Evolutionary conservation across 257 asterid species (phyloP), one percentile per base, ranked within the genome.

Genomic region (Plantago major): DNA sequence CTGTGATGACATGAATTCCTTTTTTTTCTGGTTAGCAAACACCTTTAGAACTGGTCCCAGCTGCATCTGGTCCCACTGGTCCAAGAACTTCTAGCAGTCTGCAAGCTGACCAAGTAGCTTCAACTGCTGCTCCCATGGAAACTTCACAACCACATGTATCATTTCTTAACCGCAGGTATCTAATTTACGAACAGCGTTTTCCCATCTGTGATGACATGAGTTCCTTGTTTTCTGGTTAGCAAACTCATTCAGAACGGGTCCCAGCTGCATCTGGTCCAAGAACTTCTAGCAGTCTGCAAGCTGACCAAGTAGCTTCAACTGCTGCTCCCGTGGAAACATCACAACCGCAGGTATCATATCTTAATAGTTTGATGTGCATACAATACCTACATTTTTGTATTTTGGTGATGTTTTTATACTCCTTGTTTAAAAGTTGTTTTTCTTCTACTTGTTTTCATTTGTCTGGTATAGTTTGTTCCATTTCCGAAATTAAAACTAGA

Each of bases 111-210:
- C 93, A 76, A 73, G 63, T 79, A 72, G 76, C 76, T 72, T 67
- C 82, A 33, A 58, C 68, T 54, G 68, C 74, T 63, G 70, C 60
- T 60, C 81, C 82, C 47, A 64, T 60, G 54, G 96, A 86, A 66
- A 60, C 90, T 74, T 67, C 83, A 73, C 94, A 78, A 70, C 93
- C 87, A 14, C 95, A 80, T 80, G 97, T 92, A 81, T 37, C 55
- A 67, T 50, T 70, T 61, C 26, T 22, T 22, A 22, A 22, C 40
- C 6, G n/a, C 40, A 33, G 40, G 40, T 33, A 33, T 33, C 40
- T 33, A 22, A 22, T 22, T 22, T 22, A 58, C 45, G 50, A 60
- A 62, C 11, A 50, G 4, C 46, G 48, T 59, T 19, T 54, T 19
- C 46, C 42, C 26, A 22, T 22, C 26, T 22, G 40, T 19, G 18